phyloP scores from a whole-genome alignment of 495 filamentous ascomycete species.

The Hyaloscypha variabilis region DNA sequence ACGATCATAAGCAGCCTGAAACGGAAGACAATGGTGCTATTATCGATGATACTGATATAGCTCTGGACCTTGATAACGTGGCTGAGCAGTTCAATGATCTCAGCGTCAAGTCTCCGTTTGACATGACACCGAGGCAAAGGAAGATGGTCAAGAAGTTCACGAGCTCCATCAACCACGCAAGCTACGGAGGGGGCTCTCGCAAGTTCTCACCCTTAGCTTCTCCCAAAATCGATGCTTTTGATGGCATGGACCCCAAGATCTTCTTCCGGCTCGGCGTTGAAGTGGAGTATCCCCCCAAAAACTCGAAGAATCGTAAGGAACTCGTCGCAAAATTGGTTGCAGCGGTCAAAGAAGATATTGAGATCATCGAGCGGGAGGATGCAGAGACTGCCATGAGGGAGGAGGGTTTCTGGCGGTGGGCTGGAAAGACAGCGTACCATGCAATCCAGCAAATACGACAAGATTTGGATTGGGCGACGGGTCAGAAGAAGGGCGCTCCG shows the following conservation, averaged over 20 bases:
- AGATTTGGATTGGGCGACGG: conserved; percentile 32
- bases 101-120: conserved; percentile 5
- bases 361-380: conserved; percentile 25
- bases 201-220: conserved; percentile 7
- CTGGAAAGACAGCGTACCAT: conserved; percentile 25
- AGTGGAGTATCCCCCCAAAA: conserved; percentile 15
- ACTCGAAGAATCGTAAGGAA: conserved; percentile 24
- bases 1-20: conserved; percentile 16
- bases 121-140: conserved; percentile 28
- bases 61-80: neutral
- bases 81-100: neutral
- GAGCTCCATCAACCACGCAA: conserved; percentile 12
- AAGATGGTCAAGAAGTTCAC: conserved; percentile 19
- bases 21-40: neutral
- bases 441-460: conserved; percentile 18
- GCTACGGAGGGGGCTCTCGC: conserved; percentile 12
- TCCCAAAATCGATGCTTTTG: conserved; percentile 8
- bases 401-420: conserved; percentile 32
- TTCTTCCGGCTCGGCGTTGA: conserved; percentile 30
- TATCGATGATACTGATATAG: conserved; percentile 7
- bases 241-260: conserved; percentile 28
- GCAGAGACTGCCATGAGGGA: conserved; percentile 24
- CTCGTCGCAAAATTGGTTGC: conserved; percentile 25
- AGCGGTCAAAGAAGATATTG: conserved; percentile 29
- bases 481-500: conserved; percentile 17